These are phyloP conservation scores for Cicer arietinum DNA, from an alignment of 306 rosid genomes.

Conservation along the genomic window DNA sequence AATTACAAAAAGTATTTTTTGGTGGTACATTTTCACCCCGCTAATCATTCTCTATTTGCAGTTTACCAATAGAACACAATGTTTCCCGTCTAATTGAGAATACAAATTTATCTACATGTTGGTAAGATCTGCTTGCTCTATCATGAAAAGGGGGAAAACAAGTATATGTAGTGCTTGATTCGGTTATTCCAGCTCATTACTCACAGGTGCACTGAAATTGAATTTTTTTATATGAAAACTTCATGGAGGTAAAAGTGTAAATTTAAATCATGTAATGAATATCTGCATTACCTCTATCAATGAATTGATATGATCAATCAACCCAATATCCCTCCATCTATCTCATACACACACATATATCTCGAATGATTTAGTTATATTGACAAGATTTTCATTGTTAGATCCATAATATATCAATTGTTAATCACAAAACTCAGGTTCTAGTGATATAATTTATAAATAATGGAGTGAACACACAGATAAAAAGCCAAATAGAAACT, in stretches of 20 bases:
- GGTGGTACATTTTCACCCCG: background rate
- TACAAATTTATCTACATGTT: background rate
- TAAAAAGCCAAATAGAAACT: conserved; percentile 17
- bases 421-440: conserved; percentile 25
- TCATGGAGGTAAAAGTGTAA: conserved; percentile 11
- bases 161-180: background rate
- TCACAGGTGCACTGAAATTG: conserved; percentile 10
- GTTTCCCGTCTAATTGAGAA: conserved; percentile 14
- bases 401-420: background rate
- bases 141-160: background rate
- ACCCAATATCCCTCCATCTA: conserved; percentile 14
- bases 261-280: background rate
- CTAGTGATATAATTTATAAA: conserved; percentile 6
- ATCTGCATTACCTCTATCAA: background rate
- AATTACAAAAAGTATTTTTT: background rate
- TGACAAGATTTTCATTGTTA: conserved; percentile 27
- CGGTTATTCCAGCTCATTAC: background rate
- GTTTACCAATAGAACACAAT: conserved; percentile 21
- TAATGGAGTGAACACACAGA: conserved; percentile 5
- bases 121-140: background rate
- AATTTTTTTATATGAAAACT: background rate
- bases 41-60: conserved; percentile 15
- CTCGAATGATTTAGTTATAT: conserved; percentile 27
- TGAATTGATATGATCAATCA: background rate
- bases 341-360: background rate